Conservation (phyloP, 768 basidiomycete genomes). For the Galerina sulciceps region DNA sequence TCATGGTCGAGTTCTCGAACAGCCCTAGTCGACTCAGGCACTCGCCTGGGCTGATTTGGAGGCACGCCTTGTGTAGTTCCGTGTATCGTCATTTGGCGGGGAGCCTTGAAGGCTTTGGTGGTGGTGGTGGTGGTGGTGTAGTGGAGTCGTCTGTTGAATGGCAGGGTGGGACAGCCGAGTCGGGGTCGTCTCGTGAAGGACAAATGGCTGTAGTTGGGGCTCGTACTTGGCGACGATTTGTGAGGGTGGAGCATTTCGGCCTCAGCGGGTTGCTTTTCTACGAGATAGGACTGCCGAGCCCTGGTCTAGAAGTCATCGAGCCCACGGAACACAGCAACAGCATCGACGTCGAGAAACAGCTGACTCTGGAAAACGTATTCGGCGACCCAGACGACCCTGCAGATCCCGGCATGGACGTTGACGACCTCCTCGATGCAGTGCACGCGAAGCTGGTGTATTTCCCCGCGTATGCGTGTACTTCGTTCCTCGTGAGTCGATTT, state of each 20-base stretch:
- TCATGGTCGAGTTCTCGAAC: constrained; percentile 1
- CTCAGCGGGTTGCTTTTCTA: constrained; percentile 34
- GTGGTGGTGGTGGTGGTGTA: neutral
- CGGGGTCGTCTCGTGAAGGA: no score
- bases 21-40: constrained; percentile 18
- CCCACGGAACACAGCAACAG: neutral
- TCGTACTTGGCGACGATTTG: constrained; percentile 25
- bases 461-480: constrained; percentile 36
- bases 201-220: neutral
- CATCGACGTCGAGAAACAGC: neutral
- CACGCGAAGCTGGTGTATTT: constrained; percentile 30
- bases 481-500: constrained; percentile 27
- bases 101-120: neutral
- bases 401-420: constrained; percentile 30
- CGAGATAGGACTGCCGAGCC: constrained; percentile 17
- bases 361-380: constrained; percentile 29
- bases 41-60: constrained; percentile 26
- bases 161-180: neutral
- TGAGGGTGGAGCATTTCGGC: constrained; percentile 29
- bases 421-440: constrained; percentile 30
- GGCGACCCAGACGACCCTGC: constrained; percentile 25
- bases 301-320: neutral
- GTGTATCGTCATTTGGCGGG: constrained; percentile 28
- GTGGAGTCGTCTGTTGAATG: neutral
- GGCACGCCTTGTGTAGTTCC: constrained; percentile 22